Conservation (phyloP, 176 grass and related monocot genomes). For the Bolboschoenus planiculmis region DNA sequence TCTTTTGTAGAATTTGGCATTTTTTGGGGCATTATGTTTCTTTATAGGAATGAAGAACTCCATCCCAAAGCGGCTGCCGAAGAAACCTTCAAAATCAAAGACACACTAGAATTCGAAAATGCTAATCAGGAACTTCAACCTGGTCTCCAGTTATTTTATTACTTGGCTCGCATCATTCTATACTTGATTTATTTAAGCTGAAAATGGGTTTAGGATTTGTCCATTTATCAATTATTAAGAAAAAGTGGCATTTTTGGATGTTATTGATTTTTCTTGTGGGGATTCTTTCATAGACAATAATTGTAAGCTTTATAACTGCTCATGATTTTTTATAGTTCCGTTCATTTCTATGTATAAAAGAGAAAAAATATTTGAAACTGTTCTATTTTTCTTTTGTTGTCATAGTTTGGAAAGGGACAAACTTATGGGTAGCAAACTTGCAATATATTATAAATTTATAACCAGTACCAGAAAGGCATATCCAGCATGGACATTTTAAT, state of each 20-base stretch:
- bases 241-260: not conserved
- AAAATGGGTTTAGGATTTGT: not conserved
- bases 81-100: constrained; percentile 34
- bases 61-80: constrained; percentile 18
- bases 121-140: not conserved
- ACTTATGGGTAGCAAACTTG: too few relatives aligned
- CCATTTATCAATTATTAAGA: not conserved
- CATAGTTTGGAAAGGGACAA: not conserved
- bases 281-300: not conserved
- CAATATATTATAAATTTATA: too few relatives aligned
- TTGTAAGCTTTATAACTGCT: not conserved
- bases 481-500: too few relatives aligned
- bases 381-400: not conserved
- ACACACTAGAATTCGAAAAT: not conserved
- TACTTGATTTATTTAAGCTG: constrained; percentile 3
- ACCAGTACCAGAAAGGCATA: too few relatives aligned
- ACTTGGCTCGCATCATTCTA: not conserved
- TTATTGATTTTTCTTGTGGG: not conserved
- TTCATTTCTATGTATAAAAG: constrained; percentile 10
- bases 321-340: not conserved
- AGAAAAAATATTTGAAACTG: not conserved
- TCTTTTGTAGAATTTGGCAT: constrained; percentile 32
- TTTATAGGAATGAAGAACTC: constrained; percentile 40
- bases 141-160: not conserved
- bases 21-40: constrained; percentile 25